phyloP scores from a whole-genome alignment of 2,329 filamentous ascomycete species.

The Colletotrichum sp. region DNA sequence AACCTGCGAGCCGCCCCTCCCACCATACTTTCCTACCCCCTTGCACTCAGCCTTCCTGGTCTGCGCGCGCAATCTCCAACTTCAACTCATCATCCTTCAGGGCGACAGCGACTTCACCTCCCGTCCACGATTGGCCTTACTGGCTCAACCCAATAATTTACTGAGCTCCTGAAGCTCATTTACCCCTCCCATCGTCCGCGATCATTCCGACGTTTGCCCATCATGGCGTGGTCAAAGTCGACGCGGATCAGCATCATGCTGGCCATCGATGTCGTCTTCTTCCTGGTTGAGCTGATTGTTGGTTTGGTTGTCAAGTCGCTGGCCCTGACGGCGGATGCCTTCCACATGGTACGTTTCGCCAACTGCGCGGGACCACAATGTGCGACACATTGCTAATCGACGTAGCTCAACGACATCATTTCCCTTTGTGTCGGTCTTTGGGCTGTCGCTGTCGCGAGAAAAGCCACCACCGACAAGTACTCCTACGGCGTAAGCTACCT shows the following conservation, averaged over 20 bases:
- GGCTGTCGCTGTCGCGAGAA: conserved; percentile 89
- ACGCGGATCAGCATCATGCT: conserved; percentile 93
- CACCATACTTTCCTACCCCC: neutral
- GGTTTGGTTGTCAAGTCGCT: conserved; percentile 90
- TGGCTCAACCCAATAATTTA: neutral
- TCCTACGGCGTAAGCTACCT: conserved; percentile 81
- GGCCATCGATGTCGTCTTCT: conserved; percentile 87
- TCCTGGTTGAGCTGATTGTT: conserved; percentile 84
- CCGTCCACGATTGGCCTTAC: neutral
- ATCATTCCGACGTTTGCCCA: neutral
- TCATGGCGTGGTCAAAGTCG: conserved; percentile 90
- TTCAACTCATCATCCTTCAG: neutral
- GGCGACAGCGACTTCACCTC: neutral
- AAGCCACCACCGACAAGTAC: conserved; percentile 86
- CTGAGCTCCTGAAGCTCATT: conserved; percentile 5
- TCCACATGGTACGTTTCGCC: conserved; percentile 82
- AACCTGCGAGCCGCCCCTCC: conserved; percentile 2
- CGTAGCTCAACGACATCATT: conserved; percentile 94
- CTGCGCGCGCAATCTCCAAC: neutral
- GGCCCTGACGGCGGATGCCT: conserved; percentile 93
- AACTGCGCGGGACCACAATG: neutral
- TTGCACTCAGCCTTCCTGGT: neutral
- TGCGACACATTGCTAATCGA: conserved; percentile 21
- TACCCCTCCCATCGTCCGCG: neutral
- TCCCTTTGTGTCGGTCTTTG: conserved; percentile 91